Percentiles rank a stretch among this genome's conserved stretches.
These are phyloP conservation scores for Vanilla planifolia DNA, from an alignment of 106 monocot genomes.

Conservation along the genomic window DNA sequence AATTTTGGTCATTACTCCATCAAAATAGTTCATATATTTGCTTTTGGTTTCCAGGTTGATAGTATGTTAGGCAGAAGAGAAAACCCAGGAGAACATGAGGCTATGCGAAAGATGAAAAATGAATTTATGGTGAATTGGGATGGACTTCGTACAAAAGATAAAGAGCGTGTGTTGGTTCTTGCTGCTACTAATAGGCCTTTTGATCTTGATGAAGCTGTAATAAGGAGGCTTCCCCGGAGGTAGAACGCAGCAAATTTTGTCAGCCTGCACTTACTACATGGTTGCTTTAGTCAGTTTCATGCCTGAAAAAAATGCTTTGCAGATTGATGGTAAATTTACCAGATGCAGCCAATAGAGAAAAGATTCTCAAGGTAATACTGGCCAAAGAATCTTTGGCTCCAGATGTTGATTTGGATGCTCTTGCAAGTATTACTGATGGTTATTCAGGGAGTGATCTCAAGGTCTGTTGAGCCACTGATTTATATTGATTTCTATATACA, in stretches of 20 bases:
- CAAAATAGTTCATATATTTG: not conserved
- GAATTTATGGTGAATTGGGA: conserved; percentile 91
- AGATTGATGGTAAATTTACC: conserved; percentile 97
- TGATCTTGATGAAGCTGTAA: conserved; percentile 87
- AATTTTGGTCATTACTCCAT: not conserved
- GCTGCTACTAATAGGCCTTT: conserved; percentile 78
- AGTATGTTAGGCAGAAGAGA: conserved; percentile 78
- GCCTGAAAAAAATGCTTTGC: conserved; percentile 9
- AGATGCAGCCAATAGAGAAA: conserved; percentile 77
- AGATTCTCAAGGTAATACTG: conserved; percentile 89
- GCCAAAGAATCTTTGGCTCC: conserved; percentile 76
- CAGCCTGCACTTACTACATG: not conserved
- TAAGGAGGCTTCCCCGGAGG: conserved; percentile 71
- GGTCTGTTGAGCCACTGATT: conserved; percentile 30
- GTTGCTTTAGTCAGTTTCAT: not conserved
- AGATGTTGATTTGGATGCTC: conserved; percentile 62
- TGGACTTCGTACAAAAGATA: conserved; percentile 74
- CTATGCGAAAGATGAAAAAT: conserved; percentile 85
- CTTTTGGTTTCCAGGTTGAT: conserved; percentile 41
- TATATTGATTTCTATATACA: not conserved
- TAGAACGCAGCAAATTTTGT: conserved; percentile 1
- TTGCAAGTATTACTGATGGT: conserved; percentile 93
- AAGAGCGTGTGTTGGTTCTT: conserved; percentile 74
- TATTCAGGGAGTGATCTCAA: conserved; percentile 99
- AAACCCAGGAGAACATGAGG: conserved; percentile 82